Evolutionary conservation across 768 basidiomycete species (phyloP).

Genomic region (Leccinum arenicola): DNA sequence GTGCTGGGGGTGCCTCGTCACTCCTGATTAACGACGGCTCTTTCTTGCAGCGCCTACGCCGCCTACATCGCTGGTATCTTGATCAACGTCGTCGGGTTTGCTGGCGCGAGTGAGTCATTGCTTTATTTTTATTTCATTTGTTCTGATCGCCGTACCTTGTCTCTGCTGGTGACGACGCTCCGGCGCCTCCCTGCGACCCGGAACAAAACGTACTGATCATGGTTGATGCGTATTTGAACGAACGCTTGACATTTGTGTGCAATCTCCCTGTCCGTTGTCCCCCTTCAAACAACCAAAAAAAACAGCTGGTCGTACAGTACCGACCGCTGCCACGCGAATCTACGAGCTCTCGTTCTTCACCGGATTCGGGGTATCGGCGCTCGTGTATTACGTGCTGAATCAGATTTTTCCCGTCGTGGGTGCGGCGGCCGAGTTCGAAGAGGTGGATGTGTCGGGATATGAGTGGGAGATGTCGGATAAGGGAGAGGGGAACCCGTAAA

Average conservation of each 20-base stretch:
- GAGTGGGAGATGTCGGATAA: background rate
- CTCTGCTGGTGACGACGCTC: background rate
- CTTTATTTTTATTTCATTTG: background rate
- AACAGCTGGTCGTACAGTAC: conserved; percentile 56
- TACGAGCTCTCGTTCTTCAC: conserved; percentile 82
- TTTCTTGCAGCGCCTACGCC: conserved; percentile 49
- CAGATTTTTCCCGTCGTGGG: conserved; percentile 59
- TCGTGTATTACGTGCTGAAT: conserved; percentile 63
- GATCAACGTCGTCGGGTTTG: conserved; percentile 82
- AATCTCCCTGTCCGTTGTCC: background rate
- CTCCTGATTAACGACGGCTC: conserved; percentile 1
- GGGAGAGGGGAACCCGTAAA: background rate
- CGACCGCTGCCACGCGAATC: conserved; percentile 66
- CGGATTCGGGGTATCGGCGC: conserved; percentile 68
- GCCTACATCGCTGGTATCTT: conserved; percentile 73
- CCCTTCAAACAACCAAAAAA: background rate
- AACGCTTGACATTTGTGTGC: background rate
- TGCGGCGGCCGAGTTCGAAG: conserved; percentile 44
- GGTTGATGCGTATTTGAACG: background rate
- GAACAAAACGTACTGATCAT: background rate
- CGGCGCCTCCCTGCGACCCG: background rate
- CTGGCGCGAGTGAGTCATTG: conserved; percentile 57
- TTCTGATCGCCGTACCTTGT: background rate
- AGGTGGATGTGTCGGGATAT: conserved; percentile 50
- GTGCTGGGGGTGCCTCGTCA: background rate